phyloP scores from a whole-genome alignment of 2,329 filamentous ascomycete species.

The Fusarium nisikadoi region DNA sequence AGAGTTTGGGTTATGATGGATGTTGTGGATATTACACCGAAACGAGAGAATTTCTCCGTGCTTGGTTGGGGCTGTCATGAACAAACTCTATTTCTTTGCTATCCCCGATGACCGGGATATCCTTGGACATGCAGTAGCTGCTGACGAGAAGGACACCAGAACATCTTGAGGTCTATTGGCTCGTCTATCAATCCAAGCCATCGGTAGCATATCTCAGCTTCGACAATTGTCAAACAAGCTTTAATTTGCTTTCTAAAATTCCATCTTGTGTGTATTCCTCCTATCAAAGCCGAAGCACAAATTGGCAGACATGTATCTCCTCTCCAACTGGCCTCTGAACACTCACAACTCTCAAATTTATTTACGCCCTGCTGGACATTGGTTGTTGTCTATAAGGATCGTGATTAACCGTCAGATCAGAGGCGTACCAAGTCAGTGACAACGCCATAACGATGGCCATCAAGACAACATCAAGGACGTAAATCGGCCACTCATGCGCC shows the following conservation, averaged over 20 bases:
- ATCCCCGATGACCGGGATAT: neutral
- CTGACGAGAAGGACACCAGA: neutral
- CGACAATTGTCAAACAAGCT: rapidly evolving
- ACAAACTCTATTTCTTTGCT: neutral
- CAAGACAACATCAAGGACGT: neutral
- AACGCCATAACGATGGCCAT: neutral
- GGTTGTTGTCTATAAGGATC: neutral
- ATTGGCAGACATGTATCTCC: too few relatives aligned
- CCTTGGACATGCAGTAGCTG: neutral
- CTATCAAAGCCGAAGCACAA: too few relatives aligned
- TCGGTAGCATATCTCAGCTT: neutral
- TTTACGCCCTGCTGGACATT: neutral
- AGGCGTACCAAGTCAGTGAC: neutral
- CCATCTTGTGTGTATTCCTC: too few relatives aligned
- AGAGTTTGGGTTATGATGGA: neutral
- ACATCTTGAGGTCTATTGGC: neutral
- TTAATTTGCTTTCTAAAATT: rapidly evolving
- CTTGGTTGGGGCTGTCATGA: neutral
- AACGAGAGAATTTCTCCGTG: neutral
- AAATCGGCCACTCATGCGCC: neutral
- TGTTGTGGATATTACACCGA: neutral
- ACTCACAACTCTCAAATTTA: neutral
- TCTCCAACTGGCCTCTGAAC: rapidly evolving
- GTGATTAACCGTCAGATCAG: neutral
- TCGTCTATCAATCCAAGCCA: neutral